A percentile compares a stretch with the other conserved stretches of the same genome.
These are phyloP conservation scores for Cutaneotrichosporon cyanovorans DNA, from an alignment of 1,284 basidiomycete genomes.

Conservation along the genomic window DNA sequence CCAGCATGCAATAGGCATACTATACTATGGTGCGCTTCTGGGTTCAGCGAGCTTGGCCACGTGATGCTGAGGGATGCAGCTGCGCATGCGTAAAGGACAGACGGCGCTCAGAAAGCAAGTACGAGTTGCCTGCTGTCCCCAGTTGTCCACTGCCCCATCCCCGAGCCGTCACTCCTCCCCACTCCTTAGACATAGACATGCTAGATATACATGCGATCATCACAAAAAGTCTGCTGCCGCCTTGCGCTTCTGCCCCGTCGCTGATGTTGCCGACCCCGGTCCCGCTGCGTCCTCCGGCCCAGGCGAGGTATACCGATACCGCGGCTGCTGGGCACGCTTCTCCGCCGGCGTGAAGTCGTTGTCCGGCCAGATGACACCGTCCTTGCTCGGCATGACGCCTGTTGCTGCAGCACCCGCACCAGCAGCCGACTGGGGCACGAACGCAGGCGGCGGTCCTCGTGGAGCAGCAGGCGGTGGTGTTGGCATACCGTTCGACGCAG, in stretches of 20 bases:
- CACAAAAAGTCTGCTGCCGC: conserved; percentile 47
- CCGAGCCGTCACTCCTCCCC: neutral
- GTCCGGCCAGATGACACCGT: conserved; percentile 47
- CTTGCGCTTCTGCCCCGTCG: conserved; percentile 38
- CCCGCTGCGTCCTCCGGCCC: conserved; percentile 32
- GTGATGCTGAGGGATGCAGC: too few relatives aligned
- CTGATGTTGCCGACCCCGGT: too few relatives aligned
- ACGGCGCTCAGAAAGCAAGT: too few relatives aligned
- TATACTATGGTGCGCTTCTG: too few relatives aligned
- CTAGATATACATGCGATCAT: neutral
- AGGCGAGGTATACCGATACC: conserved; percentile 56
- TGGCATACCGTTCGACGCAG: neutral
- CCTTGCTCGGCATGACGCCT: conserved; percentile 33
- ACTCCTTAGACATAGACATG: neutral
- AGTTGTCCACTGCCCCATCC: too few relatives aligned
- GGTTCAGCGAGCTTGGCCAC: too few relatives aligned
- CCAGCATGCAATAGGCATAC: conserved; percentile 12
- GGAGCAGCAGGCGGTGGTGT: conserved; percentile 21
- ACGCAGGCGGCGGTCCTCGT: conserved; percentile 26
- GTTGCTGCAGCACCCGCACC: conserved; percentile 4
- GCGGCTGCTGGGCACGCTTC: conserved; percentile 63
- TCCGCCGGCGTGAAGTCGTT: conserved; percentile 49
- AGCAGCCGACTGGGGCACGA: conserved; percentile 14
- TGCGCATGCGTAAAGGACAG: too few relatives aligned
- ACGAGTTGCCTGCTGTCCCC: too few relatives aligned